These are phyloP conservation scores for Malassezia vespertilionis DNA, from an alignment of 1,284 basidiomycete species.

Conservation along the genomic window DNA sequence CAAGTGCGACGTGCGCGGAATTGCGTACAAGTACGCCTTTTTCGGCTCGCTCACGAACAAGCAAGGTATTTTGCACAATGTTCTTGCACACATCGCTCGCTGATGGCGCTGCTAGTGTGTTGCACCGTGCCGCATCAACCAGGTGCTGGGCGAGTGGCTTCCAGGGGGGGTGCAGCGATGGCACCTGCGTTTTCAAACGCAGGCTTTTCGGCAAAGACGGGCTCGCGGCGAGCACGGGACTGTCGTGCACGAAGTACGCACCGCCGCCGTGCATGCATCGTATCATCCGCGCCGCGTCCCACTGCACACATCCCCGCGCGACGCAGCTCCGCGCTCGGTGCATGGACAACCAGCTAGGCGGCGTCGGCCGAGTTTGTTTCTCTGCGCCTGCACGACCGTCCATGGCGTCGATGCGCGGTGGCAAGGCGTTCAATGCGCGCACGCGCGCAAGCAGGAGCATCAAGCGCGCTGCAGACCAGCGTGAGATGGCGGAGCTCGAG, in stretches of 20 bases:
- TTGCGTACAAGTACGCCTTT: neutral
- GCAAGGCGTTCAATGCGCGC: constrained; percentile 11
- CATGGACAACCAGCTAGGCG: neutral
- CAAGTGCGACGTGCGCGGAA: neutral
- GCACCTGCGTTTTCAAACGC: neutral
- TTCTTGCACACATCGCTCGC: neutral
- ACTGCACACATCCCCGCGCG: constrained; percentile 5
- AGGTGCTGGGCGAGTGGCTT: neutral
- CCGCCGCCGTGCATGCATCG: neutral
- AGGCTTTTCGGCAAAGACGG: no score
- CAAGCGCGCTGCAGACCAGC: constrained; percentile 31
- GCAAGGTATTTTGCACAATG: neutral
- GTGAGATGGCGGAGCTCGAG: constrained; percentile 32
- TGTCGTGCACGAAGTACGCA: neutral
- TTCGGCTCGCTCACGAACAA: neutral
- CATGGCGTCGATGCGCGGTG: neutral
- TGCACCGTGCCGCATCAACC: neutral
- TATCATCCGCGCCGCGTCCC: neutral
- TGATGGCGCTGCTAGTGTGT: neutral
- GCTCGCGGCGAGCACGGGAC: neutral
- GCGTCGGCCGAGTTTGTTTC: constrained; percentile 12
- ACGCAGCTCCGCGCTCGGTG: neutral
- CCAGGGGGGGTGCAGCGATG: neutral
- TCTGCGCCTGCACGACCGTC: neutral
- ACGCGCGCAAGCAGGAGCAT: constrained; percentile 17